Evolutionary conservation across 495 filamentous ascomycete genomes (phyloP).

Genomic region (Platismatia glauca): DNA sequence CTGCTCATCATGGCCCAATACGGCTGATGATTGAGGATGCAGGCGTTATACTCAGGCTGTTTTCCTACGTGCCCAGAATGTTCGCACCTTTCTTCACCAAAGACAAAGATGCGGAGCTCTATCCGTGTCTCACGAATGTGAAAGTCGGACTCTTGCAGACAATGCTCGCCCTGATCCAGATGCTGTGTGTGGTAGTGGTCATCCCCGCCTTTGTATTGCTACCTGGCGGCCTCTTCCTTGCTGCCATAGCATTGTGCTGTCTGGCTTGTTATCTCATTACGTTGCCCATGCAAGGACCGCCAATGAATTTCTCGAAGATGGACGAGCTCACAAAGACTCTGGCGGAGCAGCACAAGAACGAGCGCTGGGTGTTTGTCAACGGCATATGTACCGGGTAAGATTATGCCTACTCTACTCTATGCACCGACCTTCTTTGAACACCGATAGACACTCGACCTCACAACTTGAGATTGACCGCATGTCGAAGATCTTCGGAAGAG

Average conservation of each 20-base stretch:
- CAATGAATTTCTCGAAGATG: conserved; percentile 15
- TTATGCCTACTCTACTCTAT: conserved; percentile 19
- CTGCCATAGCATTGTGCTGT: not conserved
- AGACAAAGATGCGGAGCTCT: conserved; percentile 8
- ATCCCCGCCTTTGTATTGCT: conserved; percentile 17
- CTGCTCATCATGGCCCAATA: conserved; percentile 13
- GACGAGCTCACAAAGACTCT: conserved; percentile 1
- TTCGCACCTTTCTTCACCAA: conserved; percentile 14
- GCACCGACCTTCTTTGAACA: conserved; percentile 4
- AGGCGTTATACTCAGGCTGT: conserved; percentile 16
- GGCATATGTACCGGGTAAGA: conserved; percentile 54
- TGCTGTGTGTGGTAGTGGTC: conserved; percentile 10
- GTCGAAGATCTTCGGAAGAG: conserved; percentile 64
- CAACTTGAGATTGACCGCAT: conserved; percentile 64
- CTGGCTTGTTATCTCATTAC: conserved; percentile 14
- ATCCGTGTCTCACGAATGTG: not conserved
- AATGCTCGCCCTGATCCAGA: conserved; percentile 18
- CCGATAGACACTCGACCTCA: conserved; percentile 46
- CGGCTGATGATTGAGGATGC: conserved; percentile 18
- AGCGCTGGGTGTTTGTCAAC: conserved; percentile 70
- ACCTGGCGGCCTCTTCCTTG: conserved; percentile 19
- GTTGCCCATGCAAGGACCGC: conserved; percentile 19
- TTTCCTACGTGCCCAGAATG: conserved; percentile 18
- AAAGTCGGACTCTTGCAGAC: conserved; percentile 18
- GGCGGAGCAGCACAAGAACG: conserved; percentile 34